Conservation (phyloP, 257 asterid genomes). For the Prunella vulgaris region DNA sequence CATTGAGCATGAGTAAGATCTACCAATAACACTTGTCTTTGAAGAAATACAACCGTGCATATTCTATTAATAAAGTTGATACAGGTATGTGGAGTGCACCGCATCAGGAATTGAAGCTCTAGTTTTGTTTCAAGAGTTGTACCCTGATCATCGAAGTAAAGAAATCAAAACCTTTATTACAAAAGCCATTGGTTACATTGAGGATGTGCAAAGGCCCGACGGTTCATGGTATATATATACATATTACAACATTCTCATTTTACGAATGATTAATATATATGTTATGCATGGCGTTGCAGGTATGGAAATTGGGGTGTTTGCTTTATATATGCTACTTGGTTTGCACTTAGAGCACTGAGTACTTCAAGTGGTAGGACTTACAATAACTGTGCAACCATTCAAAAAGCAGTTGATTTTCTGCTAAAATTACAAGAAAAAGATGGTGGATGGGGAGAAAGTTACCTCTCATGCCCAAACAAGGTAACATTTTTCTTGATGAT, state of each 20-base stretch:
- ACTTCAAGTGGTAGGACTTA: too few relatives aligned
- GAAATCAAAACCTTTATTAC: conserved; percentile 42
- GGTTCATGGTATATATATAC: conserved; percentile 84
- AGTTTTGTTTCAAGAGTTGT: conserved; percentile 44
- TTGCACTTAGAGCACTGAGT: too few relatives aligned
- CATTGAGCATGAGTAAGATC: conserved; percentile 71
- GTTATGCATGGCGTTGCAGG: too few relatives aligned
- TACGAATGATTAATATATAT: too few relatives aligned
- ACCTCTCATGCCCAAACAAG: conserved; percentile 48
- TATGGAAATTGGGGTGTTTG: too few relatives aligned
- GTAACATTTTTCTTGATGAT: conserved; percentile 31
- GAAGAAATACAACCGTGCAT: background rate
- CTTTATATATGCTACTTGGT: too few relatives aligned
- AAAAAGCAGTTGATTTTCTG: too few relatives aligned
- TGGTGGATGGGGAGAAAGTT: too few relatives aligned
- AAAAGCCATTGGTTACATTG: conserved; percentile 50
- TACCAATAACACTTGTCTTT: background rate
- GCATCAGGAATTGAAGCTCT: conserved; percentile 73
- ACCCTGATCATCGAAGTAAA: conserved; percentile 55
- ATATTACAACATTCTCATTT: too few relatives aligned
- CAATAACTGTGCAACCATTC: too few relatives aligned
- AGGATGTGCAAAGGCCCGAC: conserved; percentile 53
- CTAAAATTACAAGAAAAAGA: too few relatives aligned
- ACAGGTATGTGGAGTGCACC: conserved; percentile 78
- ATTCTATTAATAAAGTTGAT: background rate